Evolutionary conservation across 1,284 basidiomycete genomes (phyloP).

Genomic region (Tremellales sp.): DNA sequence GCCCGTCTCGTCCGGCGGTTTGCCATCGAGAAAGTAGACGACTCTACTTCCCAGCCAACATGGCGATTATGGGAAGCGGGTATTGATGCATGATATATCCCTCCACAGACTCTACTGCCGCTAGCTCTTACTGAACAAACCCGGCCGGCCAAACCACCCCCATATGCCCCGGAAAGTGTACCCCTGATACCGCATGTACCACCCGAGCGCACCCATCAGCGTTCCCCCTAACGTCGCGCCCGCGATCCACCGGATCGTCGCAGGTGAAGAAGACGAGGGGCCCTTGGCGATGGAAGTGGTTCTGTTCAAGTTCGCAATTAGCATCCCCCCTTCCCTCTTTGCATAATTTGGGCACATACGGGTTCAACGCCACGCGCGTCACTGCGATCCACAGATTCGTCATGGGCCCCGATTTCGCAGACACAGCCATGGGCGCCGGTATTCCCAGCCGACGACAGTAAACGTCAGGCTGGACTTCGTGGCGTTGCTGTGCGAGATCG

Average conservation of each 20-base stretch:
- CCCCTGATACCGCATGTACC: slow-evolving; percentile 46
- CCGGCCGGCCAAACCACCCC: slow-evolving; percentile 37
- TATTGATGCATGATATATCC: too few species aligned
- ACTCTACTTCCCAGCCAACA: too few species aligned
- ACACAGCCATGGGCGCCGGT: slow-evolving; percentile 85
- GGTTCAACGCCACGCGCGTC: slow-evolving; percentile 45
- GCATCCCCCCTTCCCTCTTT: not conserved
- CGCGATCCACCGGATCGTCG: slow-evolving; percentile 32
- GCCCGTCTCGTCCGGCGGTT: too few species aligned
- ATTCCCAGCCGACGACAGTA: slow-evolving; percentile 83
- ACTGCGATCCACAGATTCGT: slow-evolving; percentile 47
- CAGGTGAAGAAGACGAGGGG: slow-evolving; percentile 32
- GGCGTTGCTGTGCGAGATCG: slow-evolving; percentile 90
- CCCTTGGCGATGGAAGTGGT: slow-evolving; percentile 42
- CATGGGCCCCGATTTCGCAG: slow-evolving; percentile 61
- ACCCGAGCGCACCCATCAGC: slow-evolving; percentile 27
- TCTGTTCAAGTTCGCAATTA: slow-evolving; percentile 10
- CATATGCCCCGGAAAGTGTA: slow-evolving; percentile 41
- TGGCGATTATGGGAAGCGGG: too few species aligned
- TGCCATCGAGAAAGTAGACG: too few species aligned
- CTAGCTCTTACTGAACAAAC: too few species aligned
- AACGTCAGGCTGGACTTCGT: slow-evolving; percentile 97
- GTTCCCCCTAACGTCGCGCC: slow-evolving; percentile 26
- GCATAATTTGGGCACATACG: slow-evolving; percentile 18
- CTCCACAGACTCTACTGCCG: too few species aligned